Base-by-base conservation (phyloP, 2,329 filamentous ascomycete genomes). In the Aspergillus floridensis region DNA sequence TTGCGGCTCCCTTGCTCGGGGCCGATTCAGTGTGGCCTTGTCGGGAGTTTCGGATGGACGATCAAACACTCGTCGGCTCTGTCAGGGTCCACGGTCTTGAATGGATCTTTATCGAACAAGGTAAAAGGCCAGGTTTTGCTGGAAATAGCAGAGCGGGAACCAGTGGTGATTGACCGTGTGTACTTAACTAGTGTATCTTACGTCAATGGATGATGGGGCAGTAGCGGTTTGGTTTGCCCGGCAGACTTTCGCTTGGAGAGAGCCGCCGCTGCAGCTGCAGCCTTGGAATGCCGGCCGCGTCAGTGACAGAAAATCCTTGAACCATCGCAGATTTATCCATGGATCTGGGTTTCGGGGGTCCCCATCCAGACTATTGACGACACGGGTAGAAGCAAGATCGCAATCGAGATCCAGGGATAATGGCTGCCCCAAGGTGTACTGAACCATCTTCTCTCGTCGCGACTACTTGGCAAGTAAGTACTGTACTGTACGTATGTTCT, bases 41-140 rank as follows among this genome's bases (percentile, higher is more conserved):
- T 54, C 52, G 38, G 52, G 41, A 35, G 52, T 46, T 47, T 54
- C 52, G 53, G 53, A 46, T 47, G 16, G 53, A 44, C 53, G 53
- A 55, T 48, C 53, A 47, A 46, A 55, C 53, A 47, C 46, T 48
- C 26, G 22, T 29, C 29, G 38, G 16, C 26, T 29, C 52, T 47
- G 38, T 55, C 53, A 55, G 53, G 41, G 53, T 55, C 41, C 53
- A 55, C 53, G 53, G 47, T 32, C 41, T 32, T 46, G 31, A 19
- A n/a, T 26, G 21, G 22, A 22, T 4, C 22, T 22, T 22, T 22
- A 22, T 22, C 22, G 22, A 22, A 22, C 22, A 22, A 22, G 31
- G 41, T 44, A 22, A 48, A 48, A 29, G 41, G 26, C 29, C 41
- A 55, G 21, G 8, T 24, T 35, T 35, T 41, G 50, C 50, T 35